Evolutionary conservation across 768 basidiomycete species (phyloP).

Genomic region (Suillus discolor): DNA sequence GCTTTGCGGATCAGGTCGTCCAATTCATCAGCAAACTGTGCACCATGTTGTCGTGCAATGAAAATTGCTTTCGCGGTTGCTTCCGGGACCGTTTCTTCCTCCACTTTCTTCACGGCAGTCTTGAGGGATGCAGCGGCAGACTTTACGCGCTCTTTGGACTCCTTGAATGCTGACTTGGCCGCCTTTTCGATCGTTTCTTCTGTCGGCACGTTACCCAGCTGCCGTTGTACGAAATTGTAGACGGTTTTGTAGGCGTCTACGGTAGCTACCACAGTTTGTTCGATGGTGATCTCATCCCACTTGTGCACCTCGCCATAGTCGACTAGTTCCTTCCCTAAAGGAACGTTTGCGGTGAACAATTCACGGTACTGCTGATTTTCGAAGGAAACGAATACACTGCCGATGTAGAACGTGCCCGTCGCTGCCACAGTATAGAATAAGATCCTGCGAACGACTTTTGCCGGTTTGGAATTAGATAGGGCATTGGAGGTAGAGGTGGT

Average conservation of each 20-base stretch:
- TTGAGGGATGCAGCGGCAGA: constrained; percentile 46
- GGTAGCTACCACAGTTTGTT: constrained; percentile 55
- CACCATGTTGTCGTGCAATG: constrained; percentile 46
- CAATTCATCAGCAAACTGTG: constrained; percentile 62
- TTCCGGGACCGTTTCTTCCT: constrained; percentile 29
- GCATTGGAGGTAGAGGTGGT: constrained; percentile 39
- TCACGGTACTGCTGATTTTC: constrained; percentile 81
- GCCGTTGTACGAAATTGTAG: constrained; percentile 55
- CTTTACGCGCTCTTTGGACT: constrained; percentile 48
- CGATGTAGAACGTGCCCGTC: constrained; percentile 78
- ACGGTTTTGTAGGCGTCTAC: constrained; percentile 49
- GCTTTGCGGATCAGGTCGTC: constrained; percentile 70
- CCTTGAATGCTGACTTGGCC: constrained; percentile 39
- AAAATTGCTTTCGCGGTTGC: constrained; percentile 39
- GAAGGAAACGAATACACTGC: constrained; percentile 79
- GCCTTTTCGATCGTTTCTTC: constrained; percentile 38
- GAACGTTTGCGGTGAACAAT: constrained; percentile 80
- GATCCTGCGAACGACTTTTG: constrained; percentile 58
- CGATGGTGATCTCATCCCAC: constrained; percentile 76
- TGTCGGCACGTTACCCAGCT: constrained; percentile 41
- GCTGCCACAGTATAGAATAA: constrained; percentile 69
- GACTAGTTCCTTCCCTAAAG: constrained; percentile 74
- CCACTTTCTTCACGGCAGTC: constrained; percentile 46
- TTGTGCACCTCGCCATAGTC: constrained; percentile 79
- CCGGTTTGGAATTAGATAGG: constrained; percentile 46